Base-by-base conservation (phyloP, 805 yeast genomes). In the Metschnikowia similis region DNA sequence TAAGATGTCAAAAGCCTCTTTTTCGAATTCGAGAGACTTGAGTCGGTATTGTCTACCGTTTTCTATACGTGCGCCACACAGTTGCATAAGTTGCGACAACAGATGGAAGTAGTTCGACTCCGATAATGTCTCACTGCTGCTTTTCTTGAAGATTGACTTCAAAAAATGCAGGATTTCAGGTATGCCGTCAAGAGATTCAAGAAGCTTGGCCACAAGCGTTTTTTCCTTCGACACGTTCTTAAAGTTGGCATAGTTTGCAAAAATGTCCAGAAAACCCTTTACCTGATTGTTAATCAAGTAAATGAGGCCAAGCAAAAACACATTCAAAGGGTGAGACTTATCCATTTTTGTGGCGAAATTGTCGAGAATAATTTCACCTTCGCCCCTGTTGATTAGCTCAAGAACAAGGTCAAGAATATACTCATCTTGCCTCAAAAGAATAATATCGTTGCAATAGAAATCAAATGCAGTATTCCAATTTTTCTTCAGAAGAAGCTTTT, bases 231-330 rank as follows among this genome's bases (percentile, higher is more conserved):
- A 51, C 14, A 56, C 46, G 2, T 49, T 35, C 2, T 55, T 52
- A 41, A 66, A 66, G 6, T 54, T 42, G 11, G 56, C 56, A 47
- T 60, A 66, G 38, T 62, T 56, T 30, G 56, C 49, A 45, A 68
- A 69, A 5, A 56, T 56, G 1, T 56, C 51, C 38, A 55, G 59
- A 41, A 64, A 67, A 35, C 57, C 55, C 1, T 48, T 50, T 6
- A 66, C 58, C 16, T 65, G 64, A 43, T 62, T 54, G 44, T 66
- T 69, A 34, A 68, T 62, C 45, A 70, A 60, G 48, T 63, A 57
- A 1, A 70, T 61, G 31, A 73, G 53, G 2, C 76, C 78, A 29
- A 63, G 61, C 40, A 73, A 63, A 37, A 69, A 66, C 28, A 58
- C 50, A 46, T 66, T 66, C 37, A 66, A 49, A 6, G 59, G 56